phyloP scores from a whole-genome alignment of 306 rosid species.

The Vigna nakashimae region DNA sequence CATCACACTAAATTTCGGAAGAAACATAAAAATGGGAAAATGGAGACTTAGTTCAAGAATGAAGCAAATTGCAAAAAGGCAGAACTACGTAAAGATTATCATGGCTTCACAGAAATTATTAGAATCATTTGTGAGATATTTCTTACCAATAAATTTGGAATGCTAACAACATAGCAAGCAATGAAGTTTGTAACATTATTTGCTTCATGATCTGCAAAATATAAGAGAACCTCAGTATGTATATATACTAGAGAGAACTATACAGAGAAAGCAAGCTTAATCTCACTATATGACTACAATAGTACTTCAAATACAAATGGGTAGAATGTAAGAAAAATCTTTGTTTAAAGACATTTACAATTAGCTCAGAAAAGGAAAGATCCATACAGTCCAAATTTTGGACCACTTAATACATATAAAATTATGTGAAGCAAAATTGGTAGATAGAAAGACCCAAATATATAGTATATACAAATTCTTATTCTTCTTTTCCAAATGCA shows the following conservation, averaged over 20 bases:
- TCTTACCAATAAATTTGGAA: conserved; percentile 87
- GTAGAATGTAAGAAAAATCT: conserved; percentile 8
- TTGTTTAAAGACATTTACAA: conserved; percentile 18
- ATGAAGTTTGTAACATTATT: conserved; percentile 66
- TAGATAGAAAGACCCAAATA: conserved; percentile 32
- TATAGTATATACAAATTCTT: conserved; percentile 14
- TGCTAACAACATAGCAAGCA: conserved; percentile 65
- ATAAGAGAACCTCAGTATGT: conserved; percentile 40
- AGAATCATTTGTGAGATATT: conserved; percentile 55
- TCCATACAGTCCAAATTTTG: neutral
- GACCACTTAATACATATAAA: conserved; percentile 33
- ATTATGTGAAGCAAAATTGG: conserved; percentile 14
- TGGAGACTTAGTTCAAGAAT: conserved; percentile 32
- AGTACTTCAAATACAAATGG: conserved; percentile 18
- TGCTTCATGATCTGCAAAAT: conserved; percentile 71
- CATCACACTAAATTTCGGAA: conserved; percentile 37
- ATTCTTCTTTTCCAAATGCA: conserved; percentile 35
- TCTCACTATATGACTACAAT: conserved; percentile 27
- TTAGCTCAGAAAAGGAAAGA: neutral
- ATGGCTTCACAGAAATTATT: conserved; percentile 52
- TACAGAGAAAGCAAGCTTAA: conserved; percentile 31
- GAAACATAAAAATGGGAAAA: conserved; percentile 35
- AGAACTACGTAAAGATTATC: conserved; percentile 47
- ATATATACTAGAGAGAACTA: conserved; percentile 23
- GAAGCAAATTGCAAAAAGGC: conserved; percentile 53